Evolutionary conservation across 495 filamentous ascomycete species (phyloP).

Genomic region (Polyplosphaeria fusca): DNA sequence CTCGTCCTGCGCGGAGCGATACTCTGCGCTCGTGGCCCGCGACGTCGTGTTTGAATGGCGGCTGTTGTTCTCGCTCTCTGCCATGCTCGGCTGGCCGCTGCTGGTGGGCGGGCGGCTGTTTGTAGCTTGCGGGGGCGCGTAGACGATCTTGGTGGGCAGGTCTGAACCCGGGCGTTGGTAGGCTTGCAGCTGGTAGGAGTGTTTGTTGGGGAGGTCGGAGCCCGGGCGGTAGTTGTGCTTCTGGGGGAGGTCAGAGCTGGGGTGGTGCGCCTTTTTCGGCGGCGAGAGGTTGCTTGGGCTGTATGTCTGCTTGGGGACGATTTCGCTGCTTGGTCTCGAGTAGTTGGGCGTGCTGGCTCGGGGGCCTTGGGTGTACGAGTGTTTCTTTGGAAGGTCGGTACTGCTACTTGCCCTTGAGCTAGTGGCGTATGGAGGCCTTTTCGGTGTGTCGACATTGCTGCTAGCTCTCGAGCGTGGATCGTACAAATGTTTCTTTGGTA

Average conservation of each 20-base stretch:
- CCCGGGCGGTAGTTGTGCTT: too few relatives aligned
- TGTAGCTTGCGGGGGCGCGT: background rate
- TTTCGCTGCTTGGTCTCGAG: too few relatives aligned
- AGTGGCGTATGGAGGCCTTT: too few relatives aligned
- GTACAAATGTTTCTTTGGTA: background rate
- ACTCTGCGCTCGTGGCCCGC: background rate
- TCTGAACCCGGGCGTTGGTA: background rate
- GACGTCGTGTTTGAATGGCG: too few relatives aligned
- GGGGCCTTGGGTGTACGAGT: background rate
- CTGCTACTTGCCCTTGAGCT: background rate
- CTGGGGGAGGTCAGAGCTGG: background rate
- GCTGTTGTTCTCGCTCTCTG: background rate
- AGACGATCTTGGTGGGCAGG: background rate
- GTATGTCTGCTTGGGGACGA: background rate
- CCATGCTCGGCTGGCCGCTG: background rate
- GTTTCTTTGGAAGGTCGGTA: background rate
- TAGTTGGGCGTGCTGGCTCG: background rate
- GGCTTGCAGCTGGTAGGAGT: background rate
- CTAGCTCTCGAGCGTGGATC: background rate
- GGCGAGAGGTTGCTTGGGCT: too few relatives aligned
- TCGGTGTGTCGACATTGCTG: background rate
- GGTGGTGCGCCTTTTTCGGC: background rate
- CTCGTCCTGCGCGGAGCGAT: conserved; percentile 4
- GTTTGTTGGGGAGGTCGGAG: conserved; percentile 4
- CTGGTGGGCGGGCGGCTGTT: background rate